Evolutionary conservation across 2,329 filamentous ascomycete genomes (phyloP).

Genomic region (Cadophora luteo-olivacea): DNA sequence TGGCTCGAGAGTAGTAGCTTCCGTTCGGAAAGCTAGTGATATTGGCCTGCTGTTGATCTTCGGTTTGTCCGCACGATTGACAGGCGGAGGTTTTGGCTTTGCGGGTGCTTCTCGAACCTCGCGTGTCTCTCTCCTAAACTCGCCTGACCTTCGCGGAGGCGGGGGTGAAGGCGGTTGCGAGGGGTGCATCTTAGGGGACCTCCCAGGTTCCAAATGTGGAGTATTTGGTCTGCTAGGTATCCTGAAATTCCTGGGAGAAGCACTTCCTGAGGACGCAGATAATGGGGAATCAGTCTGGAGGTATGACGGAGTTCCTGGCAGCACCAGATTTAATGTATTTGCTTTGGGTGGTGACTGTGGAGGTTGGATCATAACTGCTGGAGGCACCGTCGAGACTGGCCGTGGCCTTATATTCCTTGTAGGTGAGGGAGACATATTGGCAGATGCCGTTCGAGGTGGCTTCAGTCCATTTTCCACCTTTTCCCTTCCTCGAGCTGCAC

Average conservation of each 20-base stretch:
- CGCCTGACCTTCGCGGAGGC: constrained; percentile 67
- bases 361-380: constrained; percentile 72
- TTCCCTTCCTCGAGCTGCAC: constrained; percentile 38
- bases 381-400: constrained; percentile 44
- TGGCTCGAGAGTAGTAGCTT: constrained; percentile 40
- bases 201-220: constrained; percentile 55
- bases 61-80: constrained; percentile 83
- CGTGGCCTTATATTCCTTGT: constrained; percentile 34
- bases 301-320: constrained; percentile 38
- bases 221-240: constrained; percentile 63
- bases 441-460: constrained; percentile 35
- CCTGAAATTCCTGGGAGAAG: constrained; percentile 54
- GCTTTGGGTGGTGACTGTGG: constrained; percentile 71
- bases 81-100: constrained; percentile 67
- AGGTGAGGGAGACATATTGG: constrained; percentile 40
- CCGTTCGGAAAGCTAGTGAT: constrained; percentile 43
- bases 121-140: constrained; percentile 55
- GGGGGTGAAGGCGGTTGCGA: constrained; percentile 67
- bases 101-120: constrained; percentile 22
- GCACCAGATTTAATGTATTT: constrained; percentile 33
- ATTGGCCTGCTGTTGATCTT: constrained; percentile 55
- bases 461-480: constrained; percentile 35
- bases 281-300: constrained; percentile 38
- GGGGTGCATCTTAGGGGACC: constrained; percentile 55
- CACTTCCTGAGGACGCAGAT: constrained; percentile 48